These are phyloP conservation scores for Ochromonas danica DNA, from an alignment of 108 stramenopile species.

Conservation along the genomic window DNA sequence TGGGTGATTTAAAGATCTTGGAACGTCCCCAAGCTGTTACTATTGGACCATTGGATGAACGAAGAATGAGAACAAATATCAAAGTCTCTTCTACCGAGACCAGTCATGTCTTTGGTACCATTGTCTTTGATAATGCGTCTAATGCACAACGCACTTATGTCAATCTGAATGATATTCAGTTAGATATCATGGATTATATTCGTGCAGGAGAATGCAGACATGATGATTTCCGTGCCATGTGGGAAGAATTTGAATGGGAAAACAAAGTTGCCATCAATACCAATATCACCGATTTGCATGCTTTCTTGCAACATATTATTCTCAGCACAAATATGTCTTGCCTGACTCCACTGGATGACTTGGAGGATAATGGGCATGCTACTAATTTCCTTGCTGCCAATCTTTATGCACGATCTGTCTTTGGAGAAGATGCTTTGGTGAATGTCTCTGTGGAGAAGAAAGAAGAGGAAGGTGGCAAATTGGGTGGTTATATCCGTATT, in stretches of 20 bases:
- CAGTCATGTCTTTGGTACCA: slow-evolving; percentile 98
- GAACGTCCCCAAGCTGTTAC: slow-evolving; percentile 92
- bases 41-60: slow-evolving; percentile 90
- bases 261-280: slow-evolving; percentile 84
- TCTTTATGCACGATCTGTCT: slow-evolving; percentile 90
- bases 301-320: slow-evolving; percentile 91
- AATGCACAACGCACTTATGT: slow-evolving; percentile 89
- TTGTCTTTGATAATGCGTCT: slow-evolving; percentile 90
- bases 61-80: slow-evolving; percentile 87
- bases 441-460: slow-evolving; percentile 98
- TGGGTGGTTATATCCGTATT: slow-evolving; percentile 96
- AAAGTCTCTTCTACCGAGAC: slow-evolving; percentile 98
- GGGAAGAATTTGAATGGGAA: slow-evolving; percentile 99
- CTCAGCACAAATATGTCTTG: slow-evolving; percentile 93
- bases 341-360: slow-evolving; percentile 75
- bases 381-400: slow-evolving; percentile 92
- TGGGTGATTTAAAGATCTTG: slow-evolving; percentile 99
- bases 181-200: slow-evolving; percentile 99
- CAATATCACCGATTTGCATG: slow-evolving; percentile 78
- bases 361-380: background rate
- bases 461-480: slow-evolving; percentile 89
- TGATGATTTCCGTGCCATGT: slow-evolving; percentile 95
- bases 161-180: slow-evolving; percentile 95
- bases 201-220: slow-evolving; percentile 91
- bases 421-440: slow-evolving; percentile 97